phyloP scores from a whole-genome alignment of 2,329 filamentous ascomycete species.

The Neurospora sp. region DNA sequence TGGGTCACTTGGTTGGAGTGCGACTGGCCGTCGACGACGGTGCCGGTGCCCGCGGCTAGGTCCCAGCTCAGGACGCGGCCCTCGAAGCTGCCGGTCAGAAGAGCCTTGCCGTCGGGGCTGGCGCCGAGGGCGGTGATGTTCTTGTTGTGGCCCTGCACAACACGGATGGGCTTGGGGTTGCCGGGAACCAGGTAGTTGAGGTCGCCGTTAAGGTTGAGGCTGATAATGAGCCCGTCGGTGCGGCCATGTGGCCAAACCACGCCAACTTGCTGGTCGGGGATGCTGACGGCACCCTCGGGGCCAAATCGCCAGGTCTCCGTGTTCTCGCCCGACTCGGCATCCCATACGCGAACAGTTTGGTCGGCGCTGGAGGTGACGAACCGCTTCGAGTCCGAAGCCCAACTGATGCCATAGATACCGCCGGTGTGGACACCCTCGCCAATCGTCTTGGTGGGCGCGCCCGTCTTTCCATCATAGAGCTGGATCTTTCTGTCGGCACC shows the following conservation, averaged over 20 bases:
- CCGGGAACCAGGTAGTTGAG: conserved; percentile 79
- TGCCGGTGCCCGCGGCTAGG: conserved; percentile 54
- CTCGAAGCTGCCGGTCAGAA: conserved; percentile 90
- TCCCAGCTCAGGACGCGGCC: conserved; percentile 84
- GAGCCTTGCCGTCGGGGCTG: conserved; percentile 46
- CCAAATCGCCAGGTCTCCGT: conserved; percentile 81
- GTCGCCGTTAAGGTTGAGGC: conserved; percentile 77
- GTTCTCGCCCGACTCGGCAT: conserved; percentile 66
- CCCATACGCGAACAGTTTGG: conserved; percentile 92
- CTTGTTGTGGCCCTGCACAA: conserved; percentile 85
- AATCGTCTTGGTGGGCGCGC: conserved; percentile 68
- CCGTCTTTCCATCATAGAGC: conserved; percentile 93
- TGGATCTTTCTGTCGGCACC: conserved; percentile 90
- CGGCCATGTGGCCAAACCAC: conserved; percentile 81
- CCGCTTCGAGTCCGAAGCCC: conserved; percentile 75
- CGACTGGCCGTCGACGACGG: conserved; percentile 64
- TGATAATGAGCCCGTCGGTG: conserved; percentile 80
- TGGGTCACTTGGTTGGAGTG: conserved; percentile 82
- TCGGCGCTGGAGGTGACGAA: conserved; percentile 90
- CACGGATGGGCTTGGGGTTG: conserved; percentile 54
- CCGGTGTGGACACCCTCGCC: conserved; percentile 81
- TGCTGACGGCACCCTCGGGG: conserved; percentile 57
- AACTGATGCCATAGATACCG: conserved; percentile 85
- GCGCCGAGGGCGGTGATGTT: conserved; percentile 69
- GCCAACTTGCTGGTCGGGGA: conserved; percentile 84